A percentile compares a stretch with the other conserved stretches of the same genome.
Evolutionary conservation across 495 filamentous ascomycete genomes (phyloP).

Genomic region (Penicillium bovifimosum): DNA sequence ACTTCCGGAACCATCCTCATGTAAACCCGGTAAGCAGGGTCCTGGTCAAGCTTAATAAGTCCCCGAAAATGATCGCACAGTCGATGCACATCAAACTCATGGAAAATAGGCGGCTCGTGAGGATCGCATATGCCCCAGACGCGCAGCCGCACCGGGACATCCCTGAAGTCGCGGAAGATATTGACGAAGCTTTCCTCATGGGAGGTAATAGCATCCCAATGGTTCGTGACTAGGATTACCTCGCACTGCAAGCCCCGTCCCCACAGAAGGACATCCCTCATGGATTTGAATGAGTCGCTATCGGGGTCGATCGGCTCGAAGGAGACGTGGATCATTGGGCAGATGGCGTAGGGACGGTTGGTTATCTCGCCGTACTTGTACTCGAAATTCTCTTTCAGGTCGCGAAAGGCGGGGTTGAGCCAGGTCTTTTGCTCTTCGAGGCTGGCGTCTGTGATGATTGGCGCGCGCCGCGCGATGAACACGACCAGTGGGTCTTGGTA

Average conservation of each 20-base stretch:
- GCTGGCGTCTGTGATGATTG: not conserved
- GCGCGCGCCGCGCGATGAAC: not conserved
- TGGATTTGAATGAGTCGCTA: not conserved
- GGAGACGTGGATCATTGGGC: not conserved
- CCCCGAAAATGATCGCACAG: not conserved
- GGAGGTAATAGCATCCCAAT: not conserved
- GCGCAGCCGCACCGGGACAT: not conserved
- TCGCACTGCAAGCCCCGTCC: not conserved
- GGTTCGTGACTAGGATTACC: not conserved
- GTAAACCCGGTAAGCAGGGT: slow-evolving; percentile 2
- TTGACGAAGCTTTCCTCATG: not conserved
- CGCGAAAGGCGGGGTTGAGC: not conserved
- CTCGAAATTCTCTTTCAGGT: not conserved
- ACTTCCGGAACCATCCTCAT: not conserved
- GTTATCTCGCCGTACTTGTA: not conserved
- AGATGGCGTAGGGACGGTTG: not conserved
- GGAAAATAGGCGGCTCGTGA: not conserved
- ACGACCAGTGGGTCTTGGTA: not conserved
- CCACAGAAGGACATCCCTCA: not conserved
- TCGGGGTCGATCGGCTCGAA: not conserved
- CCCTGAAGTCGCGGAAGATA: not conserved
- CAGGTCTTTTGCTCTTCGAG: not conserved
- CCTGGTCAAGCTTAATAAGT: not conserved
- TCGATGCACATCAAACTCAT: not conserved
- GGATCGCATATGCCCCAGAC: not conserved